Evolutionary conservation across 2,329 filamentous ascomycete species (phyloP).

Genomic region (Diaporthe sp.): DNA sequence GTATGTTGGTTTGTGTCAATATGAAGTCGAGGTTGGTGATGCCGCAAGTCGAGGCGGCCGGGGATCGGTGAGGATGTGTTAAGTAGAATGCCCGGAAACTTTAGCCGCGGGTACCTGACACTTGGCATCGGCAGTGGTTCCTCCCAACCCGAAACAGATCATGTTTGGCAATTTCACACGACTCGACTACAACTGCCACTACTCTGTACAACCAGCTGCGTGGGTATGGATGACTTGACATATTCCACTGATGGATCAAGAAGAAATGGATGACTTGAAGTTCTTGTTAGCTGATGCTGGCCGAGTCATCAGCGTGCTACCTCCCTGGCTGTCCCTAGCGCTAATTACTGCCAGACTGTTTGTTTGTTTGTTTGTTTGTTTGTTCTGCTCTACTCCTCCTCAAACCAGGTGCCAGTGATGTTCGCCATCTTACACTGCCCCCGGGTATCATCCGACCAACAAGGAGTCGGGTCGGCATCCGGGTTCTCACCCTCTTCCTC

Average conservation of each 20-base stretch:
- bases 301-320: not conserved
- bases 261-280: not conserved
- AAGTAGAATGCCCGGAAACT: not conserved
- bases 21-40: not conserved
- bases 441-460: not conserved
- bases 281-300: not conserved
- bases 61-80: not conserved
- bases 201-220: not conserved
- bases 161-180: constrained; percentile 1
- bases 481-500: not conserved
- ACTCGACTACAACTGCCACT: not conserved
- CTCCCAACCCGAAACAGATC: not conserved
- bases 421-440: not conserved
- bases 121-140: constrained; percentile 11
- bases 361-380: not conserved
- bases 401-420: not conserved
- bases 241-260: not conserved
- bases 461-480: not conserved
- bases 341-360: not conserved
- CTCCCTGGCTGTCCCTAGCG: no score
- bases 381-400: not conserved
- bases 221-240: not conserved
- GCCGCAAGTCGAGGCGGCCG: not conserved
- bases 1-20: not conserved
- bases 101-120: constrained; percentile 16